Conservation (phyloP, 331 rosid species). For the Malus hybrid region DNA sequence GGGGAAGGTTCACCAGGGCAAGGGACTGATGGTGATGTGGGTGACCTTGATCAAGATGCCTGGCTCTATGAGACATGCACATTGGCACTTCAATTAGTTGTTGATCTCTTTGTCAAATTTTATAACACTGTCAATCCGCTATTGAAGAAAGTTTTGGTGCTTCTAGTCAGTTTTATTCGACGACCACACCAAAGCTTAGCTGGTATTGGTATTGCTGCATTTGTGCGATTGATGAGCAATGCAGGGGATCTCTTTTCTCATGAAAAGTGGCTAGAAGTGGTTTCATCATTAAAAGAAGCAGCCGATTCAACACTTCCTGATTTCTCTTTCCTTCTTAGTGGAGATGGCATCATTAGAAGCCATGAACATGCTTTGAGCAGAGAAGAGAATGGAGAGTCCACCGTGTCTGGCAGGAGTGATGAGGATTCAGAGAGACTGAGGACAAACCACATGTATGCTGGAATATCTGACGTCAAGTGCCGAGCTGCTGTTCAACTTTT, state of each 20-base stretch:
- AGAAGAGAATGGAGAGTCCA: constrained; percentile 42
- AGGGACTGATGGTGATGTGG: constrained; percentile 40
- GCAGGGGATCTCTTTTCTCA: constrained; percentile 85
- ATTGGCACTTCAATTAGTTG: constrained; percentile 91
- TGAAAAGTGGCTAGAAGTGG: constrained; percentile 96
- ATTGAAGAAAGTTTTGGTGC: constrained; percentile 76
- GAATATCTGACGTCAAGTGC: constrained; percentile 70
- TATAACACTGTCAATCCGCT: constrained; percentile 86
- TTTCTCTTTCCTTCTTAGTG: constrained; percentile 49
- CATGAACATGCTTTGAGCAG: constrained; percentile 31
- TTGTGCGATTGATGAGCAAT: constrained; percentile 95
- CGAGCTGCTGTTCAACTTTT: constrained; percentile 97
- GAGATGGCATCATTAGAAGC: constrained; percentile 28
- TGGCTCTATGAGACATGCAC: constrained; percentile 99
- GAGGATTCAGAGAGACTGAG: constrained; percentile 42
- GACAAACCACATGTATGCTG: constrained; percentile 39
- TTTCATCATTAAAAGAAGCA: constrained; percentile 73
- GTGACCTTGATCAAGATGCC: constrained; percentile 88
- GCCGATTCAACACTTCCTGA: constrained; percentile 84
- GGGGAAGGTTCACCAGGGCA: constrained; percentile 49
- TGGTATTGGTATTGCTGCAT: constrained; percentile 97
- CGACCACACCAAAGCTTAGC: constrained; percentile 99
- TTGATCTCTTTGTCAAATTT: constrained; percentile 92
- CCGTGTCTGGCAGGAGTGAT: constrained; percentile 36
- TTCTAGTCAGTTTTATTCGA: constrained; percentile 84